phyloP scores from a whole-genome alignment of 2,329 filamentous ascomycete species.

The Verticillium dahliae region DNA sequence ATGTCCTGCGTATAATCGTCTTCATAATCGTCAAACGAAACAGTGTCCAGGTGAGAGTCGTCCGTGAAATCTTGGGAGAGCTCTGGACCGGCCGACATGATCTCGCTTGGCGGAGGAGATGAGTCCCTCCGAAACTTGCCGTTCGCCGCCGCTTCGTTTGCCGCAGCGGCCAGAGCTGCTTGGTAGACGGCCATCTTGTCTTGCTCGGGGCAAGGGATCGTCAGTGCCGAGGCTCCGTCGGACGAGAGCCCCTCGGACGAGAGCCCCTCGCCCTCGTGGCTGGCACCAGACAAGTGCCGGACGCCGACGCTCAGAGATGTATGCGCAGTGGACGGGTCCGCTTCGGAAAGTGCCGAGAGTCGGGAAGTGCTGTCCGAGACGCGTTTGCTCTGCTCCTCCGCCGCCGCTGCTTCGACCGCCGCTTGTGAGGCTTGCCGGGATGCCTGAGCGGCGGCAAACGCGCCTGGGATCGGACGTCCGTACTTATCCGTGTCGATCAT shows the following conservation, averaged over 20 bases:
- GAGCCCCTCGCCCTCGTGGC: conserved; percentile 4
- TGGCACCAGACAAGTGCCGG: conserved; percentile 5
- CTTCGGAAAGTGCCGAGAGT: conserved; percentile 34
- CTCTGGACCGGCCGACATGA: conserved; percentile 8
- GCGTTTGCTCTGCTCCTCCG: conserved; percentile 25
- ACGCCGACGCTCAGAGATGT: conserved; percentile 37
- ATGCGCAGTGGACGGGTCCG: conserved; percentile 43
- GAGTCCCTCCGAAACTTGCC: conserved; percentile 66
- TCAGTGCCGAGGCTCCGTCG: conserved; percentile 5
- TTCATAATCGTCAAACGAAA: conserved; percentile 15
- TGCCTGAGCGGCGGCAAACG: conserved; percentile 47
- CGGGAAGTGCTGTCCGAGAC: conserved; percentile 41
- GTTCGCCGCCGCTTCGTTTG: conserved; percentile 66
- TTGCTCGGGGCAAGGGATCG: conserved; percentile 11
- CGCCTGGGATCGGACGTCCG: conserved; percentile 52
- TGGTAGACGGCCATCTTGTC: conserved; percentile 61
- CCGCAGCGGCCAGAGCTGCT: conserved; percentile 75
- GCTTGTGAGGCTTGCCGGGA: conserved; percentile 27
- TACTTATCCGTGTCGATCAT: conserved; percentile 57
- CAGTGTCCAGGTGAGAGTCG: not conserved
- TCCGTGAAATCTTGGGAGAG: not conserved
- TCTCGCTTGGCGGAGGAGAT: conserved; percentile 29
- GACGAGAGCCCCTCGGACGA: conserved; percentile 6
- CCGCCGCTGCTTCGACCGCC: conserved; percentile 1
- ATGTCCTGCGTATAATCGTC: conserved; percentile 41